Evolutionary conservation across 2,329 filamentous ascomycete species (phyloP), one percentile per base, ranked within the genome.

Genomic region (Emydomyces testavorans): DNA sequence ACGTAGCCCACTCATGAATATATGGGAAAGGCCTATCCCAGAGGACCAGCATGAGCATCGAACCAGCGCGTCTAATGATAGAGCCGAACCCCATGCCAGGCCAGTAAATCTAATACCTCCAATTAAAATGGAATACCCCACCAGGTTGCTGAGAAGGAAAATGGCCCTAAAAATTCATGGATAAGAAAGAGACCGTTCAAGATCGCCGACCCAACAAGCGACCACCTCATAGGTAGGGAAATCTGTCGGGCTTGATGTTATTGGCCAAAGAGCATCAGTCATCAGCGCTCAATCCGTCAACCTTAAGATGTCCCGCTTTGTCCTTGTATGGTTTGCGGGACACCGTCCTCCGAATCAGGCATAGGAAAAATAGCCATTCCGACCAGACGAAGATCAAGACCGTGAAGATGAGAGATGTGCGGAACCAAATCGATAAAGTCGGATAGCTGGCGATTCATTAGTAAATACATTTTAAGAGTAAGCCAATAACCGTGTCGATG

Each of bases 381-480:
- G 32, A 64, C 49, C 24, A 66, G 60, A 29, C 65, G 60, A 28
- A 69, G 59, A 32, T 65, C 57, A 28, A 71, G 54, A 3, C 63
- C 67, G 28, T 68, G 60, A 15, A 74, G 65, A 56, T 74, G 71
- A 26, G 67, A 66, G 52, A 71, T 64, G 51, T 70, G 68, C 21
- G 69, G 68, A 39, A 72, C 64, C 31, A 72, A 65, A 50, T 72
- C 68, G 61, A 69, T 66, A 55, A 74, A 73, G 57, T 72, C 71
- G 36, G 70, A 70, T 43, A 72, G 64, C 68, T 71, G 50, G 6
- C 32, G 49, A 37, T 52, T 38, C 8, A 31, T 47, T 40, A 47
- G 45, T 16, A 15, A 15, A 24, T 8, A 21, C 4, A 55, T 40
- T 48, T 48, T 57, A 48, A 57, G 51, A 29, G 46, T n/a, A 37